phyloP scores from a whole-genome alignment of 1,284 basidiomycete genomes.

The Pseudozyma sp. region DNA sequence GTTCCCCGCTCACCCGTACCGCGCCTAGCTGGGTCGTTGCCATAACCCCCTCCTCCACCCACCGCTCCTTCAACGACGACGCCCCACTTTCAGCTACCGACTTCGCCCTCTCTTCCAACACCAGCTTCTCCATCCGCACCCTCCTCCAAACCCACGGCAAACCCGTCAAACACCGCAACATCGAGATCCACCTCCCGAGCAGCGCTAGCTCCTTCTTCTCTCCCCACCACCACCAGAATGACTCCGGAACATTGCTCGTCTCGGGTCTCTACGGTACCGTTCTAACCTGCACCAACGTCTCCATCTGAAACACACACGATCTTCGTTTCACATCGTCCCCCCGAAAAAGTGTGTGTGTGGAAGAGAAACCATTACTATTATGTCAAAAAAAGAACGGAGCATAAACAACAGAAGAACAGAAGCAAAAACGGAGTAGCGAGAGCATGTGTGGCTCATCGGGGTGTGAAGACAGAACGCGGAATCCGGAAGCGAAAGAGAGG shows the following conservation, averaged over 20 bases:
- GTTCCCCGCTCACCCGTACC: conserved; percentile 62
- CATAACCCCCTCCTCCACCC: conserved; percentile 6
- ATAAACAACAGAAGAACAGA: neutral
- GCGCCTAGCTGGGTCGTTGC: conserved; percentile 24
- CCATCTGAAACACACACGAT: conserved; percentile 3
- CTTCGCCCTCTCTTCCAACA: conserved; percentile 14
- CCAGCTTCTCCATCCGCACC: conserved; percentile 7
- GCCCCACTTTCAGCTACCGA: conserved; percentile 21
- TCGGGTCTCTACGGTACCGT: conserved; percentile 25
- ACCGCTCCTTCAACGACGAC: neutral
- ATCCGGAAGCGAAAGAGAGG: no score
- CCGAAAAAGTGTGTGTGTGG: neutral
- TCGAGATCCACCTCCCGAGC: neutral
- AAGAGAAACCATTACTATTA: conserved; percentile 26
- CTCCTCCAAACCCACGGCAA: conserved; percentile 17
- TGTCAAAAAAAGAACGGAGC: neutral
- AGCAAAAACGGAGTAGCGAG: neutral
- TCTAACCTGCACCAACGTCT: conserved; percentile 20
- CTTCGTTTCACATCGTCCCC: neutral
- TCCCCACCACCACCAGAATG: neutral
- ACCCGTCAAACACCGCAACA: no score
- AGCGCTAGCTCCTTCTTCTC: conserved; percentile 17
- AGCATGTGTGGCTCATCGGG: no score
- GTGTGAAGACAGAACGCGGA: no score
- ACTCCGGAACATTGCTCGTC: conserved; percentile 27